Evolutionary conservation across 2,329 filamentous ascomycete genomes (phyloP).

Genomic region (Scopulariopsis brevicaulis): DNA sequence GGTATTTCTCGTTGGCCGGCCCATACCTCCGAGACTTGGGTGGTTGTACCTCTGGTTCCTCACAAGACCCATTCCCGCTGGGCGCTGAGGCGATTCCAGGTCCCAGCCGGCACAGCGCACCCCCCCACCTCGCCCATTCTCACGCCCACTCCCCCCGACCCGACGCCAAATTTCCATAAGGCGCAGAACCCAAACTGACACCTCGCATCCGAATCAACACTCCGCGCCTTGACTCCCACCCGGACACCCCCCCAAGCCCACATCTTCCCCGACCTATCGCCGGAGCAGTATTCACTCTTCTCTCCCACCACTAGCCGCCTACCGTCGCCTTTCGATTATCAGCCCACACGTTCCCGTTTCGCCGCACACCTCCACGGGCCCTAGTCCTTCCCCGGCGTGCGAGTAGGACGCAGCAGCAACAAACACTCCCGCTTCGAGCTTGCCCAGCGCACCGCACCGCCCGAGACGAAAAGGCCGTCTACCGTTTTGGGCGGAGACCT

Average conservation of each 20-base stretch:
- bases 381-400: not conserved
- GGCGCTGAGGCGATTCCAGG: not conserved
- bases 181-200: not conserved
- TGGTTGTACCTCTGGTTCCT: not conserved
- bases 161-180: not conserved
- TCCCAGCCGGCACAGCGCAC: not conserved
- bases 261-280: not conserved
- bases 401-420: not conserved
- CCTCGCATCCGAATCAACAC: not conserved
- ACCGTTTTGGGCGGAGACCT: not conserved
- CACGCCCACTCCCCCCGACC: not conserved
- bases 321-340: not conserved
- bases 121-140: not conserved
- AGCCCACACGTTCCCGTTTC: not conserved
- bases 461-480: not conserved
- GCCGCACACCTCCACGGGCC: not conserved
- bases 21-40: not conserved
- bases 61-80: not conserved
- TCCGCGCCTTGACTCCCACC: not conserved
- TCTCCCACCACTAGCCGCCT: not conserved
- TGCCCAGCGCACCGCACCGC: not conserved
- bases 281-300: not conserved
- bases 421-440: not conserved
- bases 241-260: not conserved
- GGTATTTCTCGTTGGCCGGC: not conserved